Conservation (phyloP, 192 early-diverging fungal genomes). For the Coemansia sp. region DNA sequence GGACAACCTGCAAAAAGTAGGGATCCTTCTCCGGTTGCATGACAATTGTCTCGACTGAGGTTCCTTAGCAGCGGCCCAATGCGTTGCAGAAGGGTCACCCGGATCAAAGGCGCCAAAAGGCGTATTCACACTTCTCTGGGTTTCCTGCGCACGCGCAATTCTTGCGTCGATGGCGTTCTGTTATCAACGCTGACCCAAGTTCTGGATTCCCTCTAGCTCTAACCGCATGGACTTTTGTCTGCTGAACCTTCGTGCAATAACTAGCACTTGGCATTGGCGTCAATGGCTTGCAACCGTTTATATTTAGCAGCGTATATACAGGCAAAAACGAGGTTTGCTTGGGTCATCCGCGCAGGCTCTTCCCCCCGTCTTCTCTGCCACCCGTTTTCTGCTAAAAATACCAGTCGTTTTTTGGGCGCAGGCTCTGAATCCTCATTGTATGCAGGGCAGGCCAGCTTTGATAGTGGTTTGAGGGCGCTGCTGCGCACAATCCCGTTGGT, state of each 20-base stretch:
- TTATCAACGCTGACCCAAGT: background rate
- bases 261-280: too few species aligned
- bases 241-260: too few species aligned
- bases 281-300: too few species aligned
- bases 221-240: too few species aligned
- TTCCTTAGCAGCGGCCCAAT: too few species aligned
- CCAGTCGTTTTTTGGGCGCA: background rate
- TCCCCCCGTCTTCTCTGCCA: background rate
- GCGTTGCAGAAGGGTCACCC: too few species aligned
- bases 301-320: background rate
- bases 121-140: too few species aligned
- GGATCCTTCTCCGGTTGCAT: too few species aligned
- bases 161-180: constrained; percentile 8
- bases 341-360: background rate
- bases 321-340: background rate
- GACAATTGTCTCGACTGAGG: too few species aligned
- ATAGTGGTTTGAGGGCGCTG: constrained; percentile 19
- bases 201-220: background rate
- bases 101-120: background rate
- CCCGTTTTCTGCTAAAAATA: background rate
- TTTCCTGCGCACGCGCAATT: background rate
- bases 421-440: constrained; percentile 9
- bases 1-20: too few species aligned
- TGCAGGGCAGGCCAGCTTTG: constrained; percentile 46
- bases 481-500: too few species aligned